Percentiles rank a stretch among this genome's conserved stretches.
Conservation (phyloP, 495 filamentous ascomycete genomes). For the Friedmanniomyces simplex region DNA sequence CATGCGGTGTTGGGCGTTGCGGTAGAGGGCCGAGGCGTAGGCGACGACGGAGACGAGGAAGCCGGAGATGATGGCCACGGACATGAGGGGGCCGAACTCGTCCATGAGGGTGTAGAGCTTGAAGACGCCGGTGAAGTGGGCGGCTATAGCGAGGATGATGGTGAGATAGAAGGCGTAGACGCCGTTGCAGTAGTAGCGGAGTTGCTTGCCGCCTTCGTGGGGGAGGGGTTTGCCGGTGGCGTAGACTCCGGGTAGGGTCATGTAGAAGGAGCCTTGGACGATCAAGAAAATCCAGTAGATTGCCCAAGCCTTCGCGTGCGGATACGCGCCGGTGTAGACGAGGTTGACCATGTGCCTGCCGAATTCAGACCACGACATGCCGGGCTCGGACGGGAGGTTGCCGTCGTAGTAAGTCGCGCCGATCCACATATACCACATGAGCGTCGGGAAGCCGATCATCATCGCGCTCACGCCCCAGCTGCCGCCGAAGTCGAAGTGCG, state of each 20-base stretch:
- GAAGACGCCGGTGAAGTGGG: conserved; percentile 79
- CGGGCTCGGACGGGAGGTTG: conserved; percentile 54
- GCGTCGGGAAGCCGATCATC: conserved; percentile 83
- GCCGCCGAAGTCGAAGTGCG: conserved; percentile 83
- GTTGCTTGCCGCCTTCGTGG: conserved; percentile 68
- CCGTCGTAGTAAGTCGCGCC: conserved; percentile 86
- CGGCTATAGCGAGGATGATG: conserved; percentile 50
- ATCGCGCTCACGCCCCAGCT: conserved; percentile 62
- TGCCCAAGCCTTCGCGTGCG: conserved; percentile 65
- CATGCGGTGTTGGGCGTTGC: conserved; percentile 84
- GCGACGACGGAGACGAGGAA: conserved; percentile 69
- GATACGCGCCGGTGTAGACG: conserved; percentile 72
- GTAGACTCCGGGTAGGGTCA: conserved; percentile 73
- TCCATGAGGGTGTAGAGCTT: conserved; percentile 89
- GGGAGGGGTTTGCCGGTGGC: conserved; percentile 76
- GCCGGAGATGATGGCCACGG: conserved; percentile 81
- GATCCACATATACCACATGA: conserved; percentile 99
- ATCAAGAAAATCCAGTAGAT: conserved; percentile 91
- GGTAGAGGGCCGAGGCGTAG: conserved; percentile 69
- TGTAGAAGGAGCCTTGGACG: conserved; percentile 71
- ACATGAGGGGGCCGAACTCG: conserved; percentile 85
- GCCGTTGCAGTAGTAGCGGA: conserved; percentile 88
- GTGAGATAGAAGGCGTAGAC: conserved; percentile 80
- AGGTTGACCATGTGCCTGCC: conserved; percentile 53
- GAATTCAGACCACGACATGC: conserved; percentile 60